phyloP scores from a whole-genome alignment of 495 filamentous ascomycete genomes.

The Pseudoneurospora amorphoporcata region DNA sequence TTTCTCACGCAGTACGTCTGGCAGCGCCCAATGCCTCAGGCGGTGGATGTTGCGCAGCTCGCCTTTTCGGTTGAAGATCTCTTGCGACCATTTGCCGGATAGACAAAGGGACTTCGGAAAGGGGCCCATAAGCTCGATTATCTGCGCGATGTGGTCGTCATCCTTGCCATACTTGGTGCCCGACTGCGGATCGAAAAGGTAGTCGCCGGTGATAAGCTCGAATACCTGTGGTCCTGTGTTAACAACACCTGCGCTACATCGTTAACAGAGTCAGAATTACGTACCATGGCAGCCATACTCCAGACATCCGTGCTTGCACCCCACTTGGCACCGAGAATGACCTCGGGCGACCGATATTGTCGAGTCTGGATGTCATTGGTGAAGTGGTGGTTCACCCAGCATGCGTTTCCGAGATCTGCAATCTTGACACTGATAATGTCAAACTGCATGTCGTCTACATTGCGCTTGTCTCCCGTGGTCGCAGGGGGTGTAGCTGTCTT shows the following conservation, averaged over 20 bases:
- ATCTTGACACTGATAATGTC: slow-evolving; percentile 98
- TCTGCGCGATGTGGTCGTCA: slow-evolving; percentile 98
- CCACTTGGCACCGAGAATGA: slow-evolving; percentile 96
- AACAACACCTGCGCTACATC: not conserved
- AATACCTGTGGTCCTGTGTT: slow-evolving; percentile 54
- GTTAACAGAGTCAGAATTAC: slow-evolving; percentile 6
- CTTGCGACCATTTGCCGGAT: slow-evolving; percentile 92
- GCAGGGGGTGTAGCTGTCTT: slow-evolving; percentile 46
- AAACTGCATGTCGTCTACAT: slow-evolving; percentile 37
- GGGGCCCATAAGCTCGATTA: slow-evolving; percentile 90
- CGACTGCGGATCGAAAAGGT: slow-evolving; percentile 97
- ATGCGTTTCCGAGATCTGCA: slow-evolving; percentile 95
- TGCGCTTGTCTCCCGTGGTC: slow-evolving; percentile 38
- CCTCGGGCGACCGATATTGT: slow-evolving; percentile 95
- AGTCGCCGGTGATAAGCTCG: slow-evolving; percentile 96
- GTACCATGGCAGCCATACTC: slow-evolving; percentile 99
- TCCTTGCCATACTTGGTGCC: slow-evolving; percentile 99
- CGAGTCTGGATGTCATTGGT: slow-evolving; percentile 98
- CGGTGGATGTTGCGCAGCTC: slow-evolving; percentile 97
- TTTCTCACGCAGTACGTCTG: slow-evolving; percentile 90
- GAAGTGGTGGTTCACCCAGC: slow-evolving; percentile 98
- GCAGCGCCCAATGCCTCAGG: slow-evolving; percentile 90
- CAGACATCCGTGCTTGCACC: slow-evolving; percentile 97
- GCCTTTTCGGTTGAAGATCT: slow-evolving; percentile 97
- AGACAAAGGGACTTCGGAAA: slow-evolving; percentile 89